Base-by-base conservation (phyloP, 2,329 filamentous ascomycete genomes). In the Phialophora expanda region DNA sequence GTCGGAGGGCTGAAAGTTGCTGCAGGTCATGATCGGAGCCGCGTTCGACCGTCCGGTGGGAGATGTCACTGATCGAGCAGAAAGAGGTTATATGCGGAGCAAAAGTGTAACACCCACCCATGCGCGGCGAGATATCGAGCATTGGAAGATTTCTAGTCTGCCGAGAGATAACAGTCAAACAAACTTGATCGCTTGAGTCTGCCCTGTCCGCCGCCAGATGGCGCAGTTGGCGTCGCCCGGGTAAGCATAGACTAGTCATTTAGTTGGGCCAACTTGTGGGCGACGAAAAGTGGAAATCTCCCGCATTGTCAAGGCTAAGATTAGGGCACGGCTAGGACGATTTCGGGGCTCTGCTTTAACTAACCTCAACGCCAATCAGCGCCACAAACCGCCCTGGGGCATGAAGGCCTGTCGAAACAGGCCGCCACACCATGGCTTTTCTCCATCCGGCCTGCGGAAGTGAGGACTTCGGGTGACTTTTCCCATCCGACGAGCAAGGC, bases 301-400 rank as follows among this genome's bases (percentile, higher is more conserved):
- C 14, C 46, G 58, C 58, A 61, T 53, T 53, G 58, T 46, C 46
- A 14, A 51, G 58, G 46, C 58, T 61, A 61, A 61, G 58, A 61
- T 61, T 63, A 63, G 61, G 61, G 53, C 61, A 57, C 34, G 34
- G 51, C 59, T 54, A 54, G 38, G 38, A 56, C 34, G n/a, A n/a
- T 56, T 63, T 48, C 28, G 46, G 57, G 44, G 28, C 46, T 26
- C 7, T 51, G 57, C 30, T 51, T 63, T 57, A 56, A 56, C 53
- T 63, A 63, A 50, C 17, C 41, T 6, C 57, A 32, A 51, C 57
- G 41, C 57, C 57, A 48, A 60, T 60, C 57, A 60, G 28, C 4
- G 53, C 53, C 53, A 55, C 53, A 24, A 30, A n/a, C 17, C 53
- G 12, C 17, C 38, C 17, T n/a, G 38, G 6, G 17, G 38, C 6